phyloP scores from a whole-genome alignment of 257 asterid genomes.

The Jacaranda copaia region DNA sequence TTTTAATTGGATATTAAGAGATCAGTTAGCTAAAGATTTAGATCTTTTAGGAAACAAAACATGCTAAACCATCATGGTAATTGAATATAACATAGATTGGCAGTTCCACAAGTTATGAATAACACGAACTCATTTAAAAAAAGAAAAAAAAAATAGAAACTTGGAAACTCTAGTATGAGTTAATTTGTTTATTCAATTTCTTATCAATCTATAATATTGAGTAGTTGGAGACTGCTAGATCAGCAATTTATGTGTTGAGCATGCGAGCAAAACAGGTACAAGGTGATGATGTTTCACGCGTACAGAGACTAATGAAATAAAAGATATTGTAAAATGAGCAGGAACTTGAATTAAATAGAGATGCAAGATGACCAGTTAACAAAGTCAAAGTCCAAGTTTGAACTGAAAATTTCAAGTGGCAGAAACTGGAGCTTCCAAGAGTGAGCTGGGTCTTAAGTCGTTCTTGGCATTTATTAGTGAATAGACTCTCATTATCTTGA shows the following conservation, averaged over 20 bases:
- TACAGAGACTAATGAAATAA: neutral
- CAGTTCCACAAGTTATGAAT: no score
- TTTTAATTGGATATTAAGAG: no score
- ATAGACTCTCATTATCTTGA: neutral
- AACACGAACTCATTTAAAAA: no score
- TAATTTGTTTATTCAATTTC: neutral
- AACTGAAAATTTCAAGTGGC: no score
- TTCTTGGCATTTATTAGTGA: neutral
- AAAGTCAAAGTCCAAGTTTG: no score
- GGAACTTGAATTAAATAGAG: neutral
- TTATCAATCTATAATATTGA: neutral
- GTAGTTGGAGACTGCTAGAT: neutral
- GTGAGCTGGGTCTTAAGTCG: neutral
- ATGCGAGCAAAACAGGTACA: neutral
- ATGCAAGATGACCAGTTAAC: no score
- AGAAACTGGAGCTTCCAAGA: no score
- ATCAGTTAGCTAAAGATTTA: no score
- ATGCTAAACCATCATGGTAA: no score
- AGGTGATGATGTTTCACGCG: neutral
- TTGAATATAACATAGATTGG: no score
- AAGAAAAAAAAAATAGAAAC: no score
- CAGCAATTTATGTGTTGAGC: neutral
- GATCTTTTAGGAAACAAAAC: no score
- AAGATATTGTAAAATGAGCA: neutral
- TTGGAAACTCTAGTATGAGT: neutral